Conservation (phyloP, 306 rosid species). For the Vachellia pachyceras region DNA sequence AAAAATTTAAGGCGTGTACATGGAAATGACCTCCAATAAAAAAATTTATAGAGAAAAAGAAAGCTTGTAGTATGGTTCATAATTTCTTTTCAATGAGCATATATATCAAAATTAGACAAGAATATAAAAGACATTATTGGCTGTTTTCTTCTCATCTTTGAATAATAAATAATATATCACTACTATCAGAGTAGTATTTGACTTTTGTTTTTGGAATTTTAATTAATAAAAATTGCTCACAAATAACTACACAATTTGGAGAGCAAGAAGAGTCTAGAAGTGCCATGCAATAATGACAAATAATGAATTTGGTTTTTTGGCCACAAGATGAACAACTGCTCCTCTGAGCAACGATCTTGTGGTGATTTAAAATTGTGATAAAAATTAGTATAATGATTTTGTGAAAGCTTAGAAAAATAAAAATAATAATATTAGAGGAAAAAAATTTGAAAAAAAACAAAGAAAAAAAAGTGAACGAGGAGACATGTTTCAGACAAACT, state of each 20-base stretch:
- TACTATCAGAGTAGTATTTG: not conserved
- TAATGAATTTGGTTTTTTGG: not conserved
- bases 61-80: not conserved
- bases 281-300: not conserved
- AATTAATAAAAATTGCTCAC: not conserved
- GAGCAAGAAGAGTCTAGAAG: not conserved
- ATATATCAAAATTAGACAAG: not conserved
- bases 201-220: not conserved
- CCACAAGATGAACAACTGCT: not conserved
- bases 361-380: no score
- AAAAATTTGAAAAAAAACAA: not conserved
- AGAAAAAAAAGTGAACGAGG: no score
- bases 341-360: no score
- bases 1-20: not conserved
- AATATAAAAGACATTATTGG: not conserved
- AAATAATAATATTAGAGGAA: not conserved
- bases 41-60: not conserved
- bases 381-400: no score
- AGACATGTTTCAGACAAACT: not conserved
- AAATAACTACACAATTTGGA: not conserved
- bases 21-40: not conserved
- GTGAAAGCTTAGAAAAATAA: not conserved
- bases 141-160: constrained; percentile 5
- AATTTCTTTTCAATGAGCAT: not conserved
- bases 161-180: constrained; percentile 2